These are phyloP conservation scores for Annona squamosa DNA, from an alignment of 164 flowering plant species.

Conservation along the genomic window DNA sequence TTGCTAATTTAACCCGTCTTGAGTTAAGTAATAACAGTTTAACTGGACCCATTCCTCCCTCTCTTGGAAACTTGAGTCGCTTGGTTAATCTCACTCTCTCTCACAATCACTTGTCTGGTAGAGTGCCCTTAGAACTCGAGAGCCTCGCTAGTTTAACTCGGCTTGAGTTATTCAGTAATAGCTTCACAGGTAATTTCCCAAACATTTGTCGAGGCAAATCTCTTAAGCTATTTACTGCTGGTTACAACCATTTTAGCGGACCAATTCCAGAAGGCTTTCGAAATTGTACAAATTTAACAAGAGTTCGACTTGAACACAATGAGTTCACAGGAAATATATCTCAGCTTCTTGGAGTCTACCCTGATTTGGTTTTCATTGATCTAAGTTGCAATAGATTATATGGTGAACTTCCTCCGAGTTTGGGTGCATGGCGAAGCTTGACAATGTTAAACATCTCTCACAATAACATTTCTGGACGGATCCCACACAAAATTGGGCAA, in stretches of 20 bases:
- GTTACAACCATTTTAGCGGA: not conserved
- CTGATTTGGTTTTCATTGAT: not conserved
- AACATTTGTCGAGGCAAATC: not conserved
- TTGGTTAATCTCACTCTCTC: not conserved
- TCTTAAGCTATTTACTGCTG: not conserved
- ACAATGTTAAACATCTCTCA: not conserved
- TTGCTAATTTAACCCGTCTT: no score
- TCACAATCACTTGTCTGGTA: not conserved
- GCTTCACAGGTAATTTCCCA: not conserved
- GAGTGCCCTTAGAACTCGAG: not conserved
- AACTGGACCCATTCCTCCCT: not conserved
- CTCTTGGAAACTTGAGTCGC: not conserved
- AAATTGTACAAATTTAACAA: not conserved
- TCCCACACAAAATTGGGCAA: not conserved
- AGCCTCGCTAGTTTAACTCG: not conserved
- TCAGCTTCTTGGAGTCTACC: not conserved
- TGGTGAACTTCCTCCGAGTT: conserved; percentile 1
- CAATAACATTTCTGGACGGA: not conserved
- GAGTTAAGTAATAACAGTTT: no score
- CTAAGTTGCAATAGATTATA: not conserved
- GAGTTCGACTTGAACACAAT: not conserved
- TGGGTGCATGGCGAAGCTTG: not conserved
- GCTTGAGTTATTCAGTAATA: not conserved
- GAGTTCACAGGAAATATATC: conserved; percentile 1
- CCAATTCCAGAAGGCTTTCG: conserved; percentile 1